A percentile compares a stretch with the other conserved stretches of the same genome.
Conservation (phyloP, 345 rosid species). For the Gossypium rotundifolium region DNA sequence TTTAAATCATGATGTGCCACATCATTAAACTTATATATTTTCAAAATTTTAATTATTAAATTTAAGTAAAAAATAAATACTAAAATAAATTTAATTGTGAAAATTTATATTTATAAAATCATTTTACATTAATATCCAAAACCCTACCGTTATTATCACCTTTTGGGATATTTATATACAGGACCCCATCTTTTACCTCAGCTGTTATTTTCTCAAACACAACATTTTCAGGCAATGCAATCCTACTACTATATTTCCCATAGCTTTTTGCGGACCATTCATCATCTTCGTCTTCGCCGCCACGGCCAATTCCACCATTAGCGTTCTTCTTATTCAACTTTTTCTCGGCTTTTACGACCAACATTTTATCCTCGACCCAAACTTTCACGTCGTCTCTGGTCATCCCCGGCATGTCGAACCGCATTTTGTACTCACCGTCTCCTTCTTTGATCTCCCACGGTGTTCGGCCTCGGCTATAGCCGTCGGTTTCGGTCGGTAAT, state of each 20-base stretch:
- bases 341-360: constrained; percentile 53
- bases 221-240: constrained; percentile 58
- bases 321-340: constrained; percentile 20
- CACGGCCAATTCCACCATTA: not conserved
- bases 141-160: constrained; percentile 20
- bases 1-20: too few species aligned
- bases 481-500: constrained; percentile 10
- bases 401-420: constrained; percentile 78
- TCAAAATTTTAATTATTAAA: too few species aligned
- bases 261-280: constrained; percentile 57
- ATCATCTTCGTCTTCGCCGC: constrained; percentile 21
- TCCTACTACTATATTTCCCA: constrained; percentile 47
- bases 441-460: constrained; percentile 68
- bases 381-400: constrained; percentile 56
- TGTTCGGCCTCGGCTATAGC: constrained; percentile 40
- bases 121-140: constrained; percentile 21
- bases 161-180: constrained; percentile 50
- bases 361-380: constrained; percentile 58
- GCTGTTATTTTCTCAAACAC: constrained; percentile 56
- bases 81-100: too few species aligned
- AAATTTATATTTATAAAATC: not conserved
- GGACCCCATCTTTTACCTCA: constrained; percentile 58
- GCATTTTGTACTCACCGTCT: constrained; percentile 44
- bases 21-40: too few species aligned
- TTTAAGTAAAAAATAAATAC: too few species aligned